These are phyloP conservation scores for Chalciporus chontae DNA, from an alignment of 768 basidiomycete genomes.

Conservation along the genomic window DNA sequence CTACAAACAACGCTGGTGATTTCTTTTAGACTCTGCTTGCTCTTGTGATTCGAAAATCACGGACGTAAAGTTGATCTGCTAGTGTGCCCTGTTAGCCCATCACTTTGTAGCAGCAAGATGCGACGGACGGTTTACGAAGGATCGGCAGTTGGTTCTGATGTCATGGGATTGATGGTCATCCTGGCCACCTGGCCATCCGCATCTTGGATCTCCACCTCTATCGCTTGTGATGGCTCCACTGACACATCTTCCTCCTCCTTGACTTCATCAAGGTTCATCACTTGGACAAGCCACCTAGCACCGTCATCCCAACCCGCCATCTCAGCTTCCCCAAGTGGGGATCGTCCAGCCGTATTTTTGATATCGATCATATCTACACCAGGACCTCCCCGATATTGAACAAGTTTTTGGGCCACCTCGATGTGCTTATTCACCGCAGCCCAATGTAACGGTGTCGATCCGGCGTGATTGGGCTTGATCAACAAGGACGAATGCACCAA, in stretches of 20 bases:
- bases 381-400: constrained; percentile 53
- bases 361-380: constrained; percentile 70
- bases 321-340: constrained; percentile 82
- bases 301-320: constrained; percentile 80
- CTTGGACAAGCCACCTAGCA: constrained; percentile 74
- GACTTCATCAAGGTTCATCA: constrained; percentile 69
- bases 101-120: no score
- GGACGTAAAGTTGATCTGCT: no score
- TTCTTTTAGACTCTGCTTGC: no score
- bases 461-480: constrained; percentile 59
- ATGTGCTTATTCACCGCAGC: constrained; percentile 84
- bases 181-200: constrained; percentile 66
- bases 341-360: constrained; percentile 68
- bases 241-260: constrained; percentile 31
- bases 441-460: constrained; percentile 91
- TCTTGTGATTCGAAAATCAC: no score
- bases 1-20: no score
- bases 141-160: background rate
- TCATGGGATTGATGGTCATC: constrained; percentile 44
- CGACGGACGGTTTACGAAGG: background rate
- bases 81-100: no score
- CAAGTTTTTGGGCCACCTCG: constrained; percentile 52
- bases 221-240: constrained; percentile 35
- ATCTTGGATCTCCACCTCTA: constrained; percentile 71
- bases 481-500: constrained; percentile 51